Conservation (phyloP, 2,329 filamentous ascomycete genomes). For the Sarocladium kiliense region DNA sequence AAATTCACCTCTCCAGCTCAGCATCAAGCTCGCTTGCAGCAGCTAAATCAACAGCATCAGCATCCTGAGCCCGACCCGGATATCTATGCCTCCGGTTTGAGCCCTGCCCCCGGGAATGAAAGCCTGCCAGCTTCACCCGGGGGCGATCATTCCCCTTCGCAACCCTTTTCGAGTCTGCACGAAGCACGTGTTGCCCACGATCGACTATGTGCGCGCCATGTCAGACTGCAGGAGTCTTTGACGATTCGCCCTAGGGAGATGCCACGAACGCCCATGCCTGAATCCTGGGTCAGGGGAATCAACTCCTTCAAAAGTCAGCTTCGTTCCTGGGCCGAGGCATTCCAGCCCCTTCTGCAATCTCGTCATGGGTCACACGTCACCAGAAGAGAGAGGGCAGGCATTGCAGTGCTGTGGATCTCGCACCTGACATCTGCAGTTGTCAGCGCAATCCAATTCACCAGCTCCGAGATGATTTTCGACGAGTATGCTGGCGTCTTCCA, state of each 20-base stretch:
- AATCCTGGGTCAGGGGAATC: slow-evolving; percentile 41
- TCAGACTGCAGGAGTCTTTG: slow-evolving; percentile 54
- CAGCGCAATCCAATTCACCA: slow-evolving; percentile 56
- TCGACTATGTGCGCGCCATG: slow-evolving; percentile 47
- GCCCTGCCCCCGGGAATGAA: neutral
- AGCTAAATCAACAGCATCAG: neutral
- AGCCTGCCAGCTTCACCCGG: slow-evolving; percentile 1
- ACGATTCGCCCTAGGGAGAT: slow-evolving; percentile 42
- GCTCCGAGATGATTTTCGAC: slow-evolving; percentile 55
- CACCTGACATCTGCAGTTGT: slow-evolving; percentile 53
- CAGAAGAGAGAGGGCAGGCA: slow-evolving; percentile 53
- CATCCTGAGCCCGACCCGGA: slow-evolving; percentile 18
- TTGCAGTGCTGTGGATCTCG: slow-evolving; percentile 58
- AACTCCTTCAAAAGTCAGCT: slow-evolving; percentile 43
- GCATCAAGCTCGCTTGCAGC: slow-evolving; percentile 4
- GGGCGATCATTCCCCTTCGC: slow-evolving; percentile 29
- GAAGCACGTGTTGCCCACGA: slow-evolving; percentile 56
- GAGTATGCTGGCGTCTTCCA: slow-evolving; percentile 45
- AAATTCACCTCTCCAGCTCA: slow-evolving; percentile 18
- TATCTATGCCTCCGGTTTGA: slow-evolving; percentile 17
- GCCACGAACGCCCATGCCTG: slow-evolving; percentile 46
- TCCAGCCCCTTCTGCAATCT: slow-evolving; percentile 47
- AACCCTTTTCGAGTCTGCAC: slow-evolving; percentile 41
- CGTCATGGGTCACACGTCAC: slow-evolving; percentile 43
- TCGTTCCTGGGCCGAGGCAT: slow-evolving; percentile 50